Evolutionary conservation across 2,329 filamentous ascomycete genomes (phyloP).

Genomic region (Botrytis paeoniae): DNA sequence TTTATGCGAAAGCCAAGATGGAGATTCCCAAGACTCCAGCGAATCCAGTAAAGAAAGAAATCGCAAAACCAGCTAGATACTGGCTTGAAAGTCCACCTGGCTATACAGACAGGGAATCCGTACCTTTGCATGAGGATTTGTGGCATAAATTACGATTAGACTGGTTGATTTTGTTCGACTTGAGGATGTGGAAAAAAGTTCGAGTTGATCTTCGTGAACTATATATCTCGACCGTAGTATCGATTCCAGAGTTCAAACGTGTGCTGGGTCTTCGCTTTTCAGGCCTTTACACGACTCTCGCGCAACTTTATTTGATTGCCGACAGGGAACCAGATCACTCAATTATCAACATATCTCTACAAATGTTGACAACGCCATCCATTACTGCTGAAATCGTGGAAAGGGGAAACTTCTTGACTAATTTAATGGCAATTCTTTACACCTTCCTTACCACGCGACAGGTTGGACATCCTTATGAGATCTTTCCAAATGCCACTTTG

Average conservation of each 20-base stretch:
- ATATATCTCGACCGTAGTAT: slow-evolving; percentile 94
- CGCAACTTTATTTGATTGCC: slow-evolving; percentile 91
- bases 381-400: slow-evolving; percentile 96
- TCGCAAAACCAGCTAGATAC: slow-evolving; percentile 69
- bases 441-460: slow-evolving; percentile 95
- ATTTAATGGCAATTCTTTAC: slow-evolving; percentile 92
- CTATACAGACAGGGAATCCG: slow-evolving; percentile 60
- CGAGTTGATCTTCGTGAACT: slow-evolving; percentile 86
- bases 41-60: slow-evolving; percentile 43
- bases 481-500: slow-evolving; percentile 79
- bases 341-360: slow-evolving; percentile 94
- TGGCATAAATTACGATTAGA: slow-evolving; percentile 87
- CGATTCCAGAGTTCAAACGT: slow-evolving; percentile 93
- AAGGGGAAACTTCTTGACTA: slow-evolving; percentile 91
- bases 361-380: slow-evolving; percentile 94
- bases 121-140: slow-evolving; percentile 78
- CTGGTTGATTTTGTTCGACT: slow-evolving; percentile 90
- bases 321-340: slow-evolving; percentile 97
- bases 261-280: slow-evolving; percentile 91
- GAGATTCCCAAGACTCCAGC: slow-evolving; percentile 82
- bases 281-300: slow-evolving; percentile 87
- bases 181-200: slow-evolving; percentile 95
- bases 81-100: slow-evolving; percentile 80
- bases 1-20: slow-evolving; percentile 62
- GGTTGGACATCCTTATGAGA: slow-evolving; percentile 88